These are phyloP conservation scores for Nakaseomyces uthaithaninus DNA, from an alignment of 1,139 yeast species.

Conservation along the genomic window DNA sequence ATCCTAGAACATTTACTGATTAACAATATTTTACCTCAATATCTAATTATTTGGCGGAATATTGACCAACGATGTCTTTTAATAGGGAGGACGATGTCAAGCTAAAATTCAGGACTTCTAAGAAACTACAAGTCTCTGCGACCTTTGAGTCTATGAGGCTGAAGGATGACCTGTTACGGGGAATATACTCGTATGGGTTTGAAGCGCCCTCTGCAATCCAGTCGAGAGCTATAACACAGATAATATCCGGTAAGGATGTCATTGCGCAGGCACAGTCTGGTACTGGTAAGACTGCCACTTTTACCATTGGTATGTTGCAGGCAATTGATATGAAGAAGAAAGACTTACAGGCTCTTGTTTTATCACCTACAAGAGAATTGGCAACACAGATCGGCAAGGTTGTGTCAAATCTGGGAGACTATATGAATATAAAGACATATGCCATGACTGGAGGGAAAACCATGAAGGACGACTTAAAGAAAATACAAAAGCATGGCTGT, in stretches of 20 bases:
- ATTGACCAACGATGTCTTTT: constrained; percentile 40
- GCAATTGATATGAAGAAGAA: constrained; percentile 59
- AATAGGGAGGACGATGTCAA: constrained; percentile 51
- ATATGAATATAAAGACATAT: constrained; percentile 73
- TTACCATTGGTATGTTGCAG: constrained; percentile 84
- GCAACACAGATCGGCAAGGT: constrained; percentile 87
- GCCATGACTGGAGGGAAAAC: constrained; percentile 93
- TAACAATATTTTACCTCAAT: neutral
- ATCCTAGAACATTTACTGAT: neutral
- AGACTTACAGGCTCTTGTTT: constrained; percentile 68
- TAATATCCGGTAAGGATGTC: constrained; percentile 82
- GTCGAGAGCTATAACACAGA: constrained; percentile 87
- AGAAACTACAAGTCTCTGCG: constrained; percentile 52
- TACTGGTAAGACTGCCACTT: constrained; percentile 97
- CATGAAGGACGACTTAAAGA: constrained; percentile 71
- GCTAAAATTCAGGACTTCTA: constrained; percentile 54
- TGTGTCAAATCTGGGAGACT: constrained; percentile 75
- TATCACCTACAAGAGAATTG: constrained; percentile 94
- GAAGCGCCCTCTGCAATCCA: constrained; percentile 95
- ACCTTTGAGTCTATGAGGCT: constrained; percentile 75
- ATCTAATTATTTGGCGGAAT: neutral
- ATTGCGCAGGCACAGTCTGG: constrained; percentile 98
- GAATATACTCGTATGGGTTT: constrained; percentile 86
- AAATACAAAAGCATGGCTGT: constrained; percentile 58
- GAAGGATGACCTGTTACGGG: constrained; percentile 58